Evolutionary conservation across 2,329 filamentous ascomycete genomes (phyloP).

Genomic region (Colletotrichum sp.): DNA sequence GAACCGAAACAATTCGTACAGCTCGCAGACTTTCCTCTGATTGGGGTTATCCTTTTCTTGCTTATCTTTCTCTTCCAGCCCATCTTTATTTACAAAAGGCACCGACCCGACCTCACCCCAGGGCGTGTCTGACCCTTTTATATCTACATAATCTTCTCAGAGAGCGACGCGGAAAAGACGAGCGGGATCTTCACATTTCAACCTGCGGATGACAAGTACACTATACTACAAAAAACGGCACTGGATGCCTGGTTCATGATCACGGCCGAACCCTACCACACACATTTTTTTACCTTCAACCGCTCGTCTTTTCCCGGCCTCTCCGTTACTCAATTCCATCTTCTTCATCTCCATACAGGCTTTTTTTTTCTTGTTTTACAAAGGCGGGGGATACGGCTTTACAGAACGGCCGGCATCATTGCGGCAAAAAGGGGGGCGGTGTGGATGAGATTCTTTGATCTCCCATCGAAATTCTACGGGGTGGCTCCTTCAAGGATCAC

Average conservation of each 20-base stretch:
- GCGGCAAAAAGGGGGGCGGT: background rate
- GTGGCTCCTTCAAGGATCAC: background rate
- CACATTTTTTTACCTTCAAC: background rate
- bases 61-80: background rate
- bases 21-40: slow-evolving; percentile 16
- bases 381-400: background rate
- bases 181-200: background rate
- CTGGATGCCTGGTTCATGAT: slow-evolving; percentile 11
- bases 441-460: background rate
- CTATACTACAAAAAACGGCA: background rate
- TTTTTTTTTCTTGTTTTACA: background rate
- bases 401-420: background rate
- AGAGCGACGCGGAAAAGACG: background rate
- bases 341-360: background rate
- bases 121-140: background rate
- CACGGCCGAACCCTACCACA: background rate
- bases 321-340: background rate
- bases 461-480: background rate
- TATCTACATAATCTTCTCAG: background rate
- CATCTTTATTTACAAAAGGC: background rate
- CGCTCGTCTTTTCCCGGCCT: background rate
- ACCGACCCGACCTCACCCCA: background rate
- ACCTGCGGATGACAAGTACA: background rate
- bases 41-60: background rate
- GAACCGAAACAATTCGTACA: slow-evolving; percentile 42